A percentile compares a stretch with the other conserved stretches of the same genome.
Conservation (phyloP, 805 yeast species). For the Candida loeiensis region DNA sequence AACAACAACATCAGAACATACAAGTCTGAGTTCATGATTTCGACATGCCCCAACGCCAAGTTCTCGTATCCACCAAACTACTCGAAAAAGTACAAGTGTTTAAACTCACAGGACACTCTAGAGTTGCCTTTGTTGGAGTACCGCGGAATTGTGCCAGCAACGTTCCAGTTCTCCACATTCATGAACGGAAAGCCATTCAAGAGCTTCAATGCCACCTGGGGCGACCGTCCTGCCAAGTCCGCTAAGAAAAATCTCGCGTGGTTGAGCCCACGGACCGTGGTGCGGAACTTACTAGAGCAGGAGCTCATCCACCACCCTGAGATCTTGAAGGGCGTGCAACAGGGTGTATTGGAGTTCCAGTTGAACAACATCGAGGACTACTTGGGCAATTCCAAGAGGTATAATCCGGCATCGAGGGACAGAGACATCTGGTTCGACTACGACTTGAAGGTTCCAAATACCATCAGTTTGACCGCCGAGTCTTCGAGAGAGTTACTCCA, state of each 20-base stretch:
- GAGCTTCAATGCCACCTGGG: conserved; percentile 23
- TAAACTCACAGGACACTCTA: conserved; percentile 36
- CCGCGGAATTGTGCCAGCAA: conserved; percentile 72
- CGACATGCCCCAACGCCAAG: conserved; percentile 74
- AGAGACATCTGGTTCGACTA: conserved; percentile 31
- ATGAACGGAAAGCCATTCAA: conserved; percentile 23
- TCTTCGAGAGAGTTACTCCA: conserved; percentile 21
- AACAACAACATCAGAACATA: conserved; percentile 57
- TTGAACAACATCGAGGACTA: conserved; percentile 30
- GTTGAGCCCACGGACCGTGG: conserved; percentile 19
- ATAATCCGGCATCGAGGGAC: conserved; percentile 37
- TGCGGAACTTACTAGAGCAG: conserved; percentile 35
- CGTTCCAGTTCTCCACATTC: conserved; percentile 23
- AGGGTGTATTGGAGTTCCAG: conserved; percentile 32
- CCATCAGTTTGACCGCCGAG: conserved; percentile 20
- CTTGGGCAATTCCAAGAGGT: conserved; percentile 29
- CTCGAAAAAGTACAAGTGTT: conserved; percentile 51
- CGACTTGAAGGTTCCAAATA: conserved; percentile 25
- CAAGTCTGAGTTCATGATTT: conserved; percentile 60
- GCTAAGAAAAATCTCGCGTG: conserved; percentile 34
- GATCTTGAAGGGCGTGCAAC: conserved; percentile 16
- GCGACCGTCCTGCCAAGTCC: conserved; percentile 10
- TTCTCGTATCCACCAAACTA: conserved; percentile 37
- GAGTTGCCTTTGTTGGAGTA: conserved; percentile 48
- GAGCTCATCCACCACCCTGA: conserved; percentile 28